Evolutionary conservation across 2,329 filamentous ascomycete species (phyloP).

Genomic region (Penicillium thymicola): DNA sequence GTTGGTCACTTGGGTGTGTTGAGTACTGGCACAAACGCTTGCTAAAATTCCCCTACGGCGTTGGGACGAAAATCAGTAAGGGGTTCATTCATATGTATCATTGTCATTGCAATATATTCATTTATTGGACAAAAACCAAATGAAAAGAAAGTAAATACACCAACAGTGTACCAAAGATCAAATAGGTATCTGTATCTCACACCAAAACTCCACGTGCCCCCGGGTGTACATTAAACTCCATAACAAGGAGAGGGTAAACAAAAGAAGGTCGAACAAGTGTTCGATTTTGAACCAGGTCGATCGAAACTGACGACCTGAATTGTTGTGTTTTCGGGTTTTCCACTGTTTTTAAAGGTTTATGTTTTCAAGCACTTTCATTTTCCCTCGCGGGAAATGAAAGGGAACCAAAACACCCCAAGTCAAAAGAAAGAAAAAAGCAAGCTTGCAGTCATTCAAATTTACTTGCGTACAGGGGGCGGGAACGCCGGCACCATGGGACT

Average conservation of each 20-base stretch:
- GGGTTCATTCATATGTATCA: neutral
- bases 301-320: neutral
- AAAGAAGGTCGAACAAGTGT: constrained; percentile 9
- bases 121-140: constrained; percentile 9
- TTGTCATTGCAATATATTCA: constrained; percentile 2
- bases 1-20: neutral
- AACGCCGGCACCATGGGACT: constrained; percentile 47
- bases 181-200: constrained; percentile 24
- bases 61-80: neutral
- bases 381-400: neutral
- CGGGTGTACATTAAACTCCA: constrained; percentile 15
- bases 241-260: constrained; percentile 10
- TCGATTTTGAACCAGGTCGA: constrained; percentile 8
- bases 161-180: constrained; percentile 6
- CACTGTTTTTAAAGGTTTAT: neutral
- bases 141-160: constrained; percentile 7
- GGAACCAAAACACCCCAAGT: neutral
- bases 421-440: neutral
- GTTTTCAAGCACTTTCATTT: neutral
- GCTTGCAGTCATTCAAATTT: constrained; percentile 4
- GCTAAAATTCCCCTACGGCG: neutral
- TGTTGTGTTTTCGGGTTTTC: constrained; percentile 1
- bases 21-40: neutral
- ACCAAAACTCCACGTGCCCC: constrained; percentile 9
- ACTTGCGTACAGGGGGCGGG: constrained; percentile 26